Evolutionary conservation across 228 moss, liverwort and hornwort genomes (phyloP), one percentile per base, ranked within the genome.

Genomic region (Sphagnum fallax): DNA sequence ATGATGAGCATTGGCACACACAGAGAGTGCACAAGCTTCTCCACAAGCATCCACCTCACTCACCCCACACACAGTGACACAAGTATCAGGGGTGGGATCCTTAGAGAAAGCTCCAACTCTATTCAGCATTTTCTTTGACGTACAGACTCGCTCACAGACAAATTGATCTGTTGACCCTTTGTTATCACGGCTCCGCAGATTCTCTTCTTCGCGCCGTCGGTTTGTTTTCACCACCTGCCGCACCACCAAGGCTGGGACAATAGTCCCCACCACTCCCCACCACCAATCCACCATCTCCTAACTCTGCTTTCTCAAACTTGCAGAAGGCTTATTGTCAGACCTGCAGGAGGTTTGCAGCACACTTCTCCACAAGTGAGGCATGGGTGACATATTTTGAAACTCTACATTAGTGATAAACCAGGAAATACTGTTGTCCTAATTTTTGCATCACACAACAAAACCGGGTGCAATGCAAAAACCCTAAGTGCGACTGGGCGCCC

Each of bases 21-120:
- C 93, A 7, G 93, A 91, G 4, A 93, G 86, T 16, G 76, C 65
- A 60, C 97, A 98, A 67, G 97, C 97, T 70, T 98, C 97, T 8
- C 90, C 84, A 67, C 97, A 98, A 32, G 93, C 97, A 72, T 98
- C 97, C 73, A 93, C 91, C 76, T 98, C 91, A 55, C 91, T 91
- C 55, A 93, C 93, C 57, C 97, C 97, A 67, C 97, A 98, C 2
- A 93, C 97, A 15, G 93, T 93, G 7, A 98, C 97, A 65, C 97
- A 98, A 32, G 93, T 98, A 47, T 93, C 91, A 7, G 85, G 85
- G 13, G 97, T 98, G 15, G 97, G 91, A 63, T 98, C 97, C 71
- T 98, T 98, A 32, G 97, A 98, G 68, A 98, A 98, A 47, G 97
- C 90, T 14, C 97, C 97, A 47, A 98, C 97, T 67, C 90, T 79